A percentile compares a stretch with the other conserved stretches of the same genome.
phyloP scores from a whole-genome alignment of 768 basidiomycete species.

The Gyrodon lividus region DNA sequence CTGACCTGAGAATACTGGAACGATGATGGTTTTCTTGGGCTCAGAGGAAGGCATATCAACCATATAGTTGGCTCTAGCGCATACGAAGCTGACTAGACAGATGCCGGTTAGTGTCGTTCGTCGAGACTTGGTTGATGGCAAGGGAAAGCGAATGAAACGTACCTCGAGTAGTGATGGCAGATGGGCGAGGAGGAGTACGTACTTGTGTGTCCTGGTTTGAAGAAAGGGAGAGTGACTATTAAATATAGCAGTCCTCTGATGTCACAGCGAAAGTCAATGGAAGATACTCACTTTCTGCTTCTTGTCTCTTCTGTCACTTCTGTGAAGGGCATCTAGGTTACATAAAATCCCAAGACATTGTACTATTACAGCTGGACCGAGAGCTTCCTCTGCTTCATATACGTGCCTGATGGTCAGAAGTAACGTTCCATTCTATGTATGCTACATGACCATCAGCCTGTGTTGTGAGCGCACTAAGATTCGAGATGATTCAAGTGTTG shows the following conservation, averaged over 20 bases:
- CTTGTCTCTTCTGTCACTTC: constrained; percentile 17
- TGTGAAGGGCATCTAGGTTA: constrained; percentile 15
- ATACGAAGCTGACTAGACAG: neutral
- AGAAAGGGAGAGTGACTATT: neutral
- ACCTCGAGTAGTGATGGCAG: neutral
- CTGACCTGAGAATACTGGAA: constrained; percentile 61
- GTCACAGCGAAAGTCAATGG: constrained; percentile 10
- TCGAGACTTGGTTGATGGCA: neutral
- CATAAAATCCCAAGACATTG: constrained; percentile 26
- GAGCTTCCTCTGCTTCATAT: constrained; percentile 16
- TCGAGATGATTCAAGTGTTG: neutral
- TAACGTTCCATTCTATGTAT: neutral
- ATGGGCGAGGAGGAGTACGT: neutral
- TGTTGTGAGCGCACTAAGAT: neutral
- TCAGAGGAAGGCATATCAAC: constrained; percentile 9
- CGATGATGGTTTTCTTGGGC: constrained; percentile 6
- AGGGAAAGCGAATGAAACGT: neutral
- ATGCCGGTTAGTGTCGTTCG: neutral
- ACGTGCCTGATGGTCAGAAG: constrained; percentile 12
- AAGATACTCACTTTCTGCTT: constrained; percentile 22
- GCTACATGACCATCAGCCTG: neutral
- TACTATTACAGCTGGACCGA: constrained; percentile 18
- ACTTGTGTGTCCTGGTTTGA: constrained; percentile 2
- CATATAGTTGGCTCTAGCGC: neutral
- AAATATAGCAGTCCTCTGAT: constrained; percentile 13